phyloP scores from a whole-genome alignment of 768 basidiomycete genomes.

The Pisolithus sp. region DNA sequence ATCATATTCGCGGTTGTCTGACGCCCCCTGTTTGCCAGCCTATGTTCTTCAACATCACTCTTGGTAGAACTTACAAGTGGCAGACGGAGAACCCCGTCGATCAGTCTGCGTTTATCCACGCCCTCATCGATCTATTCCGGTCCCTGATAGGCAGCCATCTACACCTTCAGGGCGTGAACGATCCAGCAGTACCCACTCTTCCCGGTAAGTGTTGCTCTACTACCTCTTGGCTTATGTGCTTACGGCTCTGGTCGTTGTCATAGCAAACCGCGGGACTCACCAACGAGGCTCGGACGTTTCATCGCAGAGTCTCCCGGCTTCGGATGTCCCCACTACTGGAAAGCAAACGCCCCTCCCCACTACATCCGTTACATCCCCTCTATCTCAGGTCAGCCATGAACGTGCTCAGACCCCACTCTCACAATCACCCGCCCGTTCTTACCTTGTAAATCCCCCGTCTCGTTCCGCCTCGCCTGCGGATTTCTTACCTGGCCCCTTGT shows the following conservation, averaged over 20 bases:
- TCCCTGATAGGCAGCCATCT: conserved; percentile 41
- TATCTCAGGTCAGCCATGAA: conserved; percentile 19
- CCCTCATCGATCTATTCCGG: conserved; percentile 58
- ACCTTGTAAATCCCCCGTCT: conserved; percentile 23
- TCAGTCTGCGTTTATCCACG: conserved; percentile 65
- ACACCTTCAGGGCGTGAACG: conserved; percentile 53
- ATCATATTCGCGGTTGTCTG: conserved; percentile 7
- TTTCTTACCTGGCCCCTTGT: conserved; percentile 18
- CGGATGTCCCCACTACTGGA: conserved; percentile 1
- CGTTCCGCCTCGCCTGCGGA: conserved; percentile 38
- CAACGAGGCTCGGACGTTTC: conserved; percentile 16
- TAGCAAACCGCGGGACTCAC: conserved; percentile 9
- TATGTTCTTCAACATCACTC: conserved; percentile 67
- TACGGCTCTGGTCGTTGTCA: neutral
- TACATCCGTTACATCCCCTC: conserved; percentile 11
- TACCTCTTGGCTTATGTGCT: neutral
- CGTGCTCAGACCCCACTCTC: conserved; percentile 17
- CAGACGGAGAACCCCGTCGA: conserved; percentile 71
- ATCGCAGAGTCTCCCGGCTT: conserved; percentile 1
- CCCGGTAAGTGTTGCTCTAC: conserved; percentile 25
- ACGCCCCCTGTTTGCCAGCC: conserved; percentile 36
- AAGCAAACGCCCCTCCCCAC: conserved; percentile 3
- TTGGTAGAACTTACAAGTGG: conserved; percentile 90
- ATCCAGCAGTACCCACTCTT: conserved; percentile 24
- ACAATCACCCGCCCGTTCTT: conserved; percentile 18